Conservation (phyloP, 306 rosid species). For the Mucuna pruriens region DNA sequence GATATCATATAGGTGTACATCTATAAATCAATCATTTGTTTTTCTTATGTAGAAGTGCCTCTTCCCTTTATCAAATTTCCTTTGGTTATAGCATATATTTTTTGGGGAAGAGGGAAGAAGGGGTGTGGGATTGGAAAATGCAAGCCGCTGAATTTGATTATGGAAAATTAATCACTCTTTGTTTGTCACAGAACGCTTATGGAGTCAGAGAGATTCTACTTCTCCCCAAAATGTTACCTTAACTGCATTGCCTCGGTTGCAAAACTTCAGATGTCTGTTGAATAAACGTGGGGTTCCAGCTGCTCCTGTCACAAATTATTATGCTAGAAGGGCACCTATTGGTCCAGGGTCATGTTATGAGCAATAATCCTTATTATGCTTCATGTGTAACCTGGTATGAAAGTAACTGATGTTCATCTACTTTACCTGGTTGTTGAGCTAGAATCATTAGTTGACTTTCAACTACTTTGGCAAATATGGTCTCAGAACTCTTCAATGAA, state of each 20-base stretch:
- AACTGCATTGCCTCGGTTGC: constrained; percentile 69
- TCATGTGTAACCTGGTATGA: constrained; percentile 22
- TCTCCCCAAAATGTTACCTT: constrained; percentile 42
- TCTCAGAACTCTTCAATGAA: not conserved
- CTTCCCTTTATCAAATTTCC: not conserved
- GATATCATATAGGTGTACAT: not conserved
- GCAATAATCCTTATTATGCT: constrained; percentile 52
- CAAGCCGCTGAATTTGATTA: constrained; percentile 12
- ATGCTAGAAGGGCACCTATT: constrained; percentile 73
- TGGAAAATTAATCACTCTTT: constrained; percentile 29
- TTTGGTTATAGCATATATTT: not conserved
- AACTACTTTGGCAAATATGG: constrained; percentile 13
- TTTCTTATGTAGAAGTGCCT: not conserved
- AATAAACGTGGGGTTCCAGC: constrained; percentile 82
- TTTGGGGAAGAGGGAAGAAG: not conserved
- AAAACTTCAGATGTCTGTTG: constrained; percentile 84
- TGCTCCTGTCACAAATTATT: constrained; percentile 73
- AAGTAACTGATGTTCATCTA: constrained; percentile 13
- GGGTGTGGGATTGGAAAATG: not conserved
- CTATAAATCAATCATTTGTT: not conserved
- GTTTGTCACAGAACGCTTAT: constrained; percentile 69
- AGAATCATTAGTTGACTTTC: constrained; percentile 22
- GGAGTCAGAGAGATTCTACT: constrained; percentile 68
- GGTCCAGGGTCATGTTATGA: constrained; percentile 89
- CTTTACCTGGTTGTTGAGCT: constrained; percentile 25